Evolutionary conservation across 2,329 filamentous ascomycete species (phyloP).

Genomic region (Penicillium sp.): DNA sequence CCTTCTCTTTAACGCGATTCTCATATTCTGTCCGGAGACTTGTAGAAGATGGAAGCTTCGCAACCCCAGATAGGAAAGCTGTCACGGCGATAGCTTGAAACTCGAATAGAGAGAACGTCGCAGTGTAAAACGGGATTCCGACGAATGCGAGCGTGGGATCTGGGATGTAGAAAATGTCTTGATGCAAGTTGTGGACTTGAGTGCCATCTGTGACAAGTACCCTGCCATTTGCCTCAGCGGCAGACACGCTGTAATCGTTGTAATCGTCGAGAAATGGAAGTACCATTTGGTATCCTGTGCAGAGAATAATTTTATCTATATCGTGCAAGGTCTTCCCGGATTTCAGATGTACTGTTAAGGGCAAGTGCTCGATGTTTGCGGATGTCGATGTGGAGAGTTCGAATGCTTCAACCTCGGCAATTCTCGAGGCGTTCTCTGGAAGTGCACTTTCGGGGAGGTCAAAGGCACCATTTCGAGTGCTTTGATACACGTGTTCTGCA

Average conservation of each 20-base stretch:
- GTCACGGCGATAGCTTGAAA: constrained; percentile 65
- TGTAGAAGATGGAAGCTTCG: constrained; percentile 45
- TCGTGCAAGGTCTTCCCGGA: constrained; percentile 53
- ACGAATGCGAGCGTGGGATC: constrained; percentile 64
- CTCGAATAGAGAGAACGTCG: constrained; percentile 68
- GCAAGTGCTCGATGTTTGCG: constrained; percentile 39
- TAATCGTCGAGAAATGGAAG: constrained; percentile 61
- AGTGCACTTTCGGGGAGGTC: constrained; percentile 56
- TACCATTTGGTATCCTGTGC: constrained; percentile 67
- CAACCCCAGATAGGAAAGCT: constrained; percentile 54
- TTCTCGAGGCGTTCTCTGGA: constrained; percentile 52
- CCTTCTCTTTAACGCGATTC: constrained; percentile 24
- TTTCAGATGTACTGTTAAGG: constrained; percentile 51
- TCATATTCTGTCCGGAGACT: constrained; percentile 38
- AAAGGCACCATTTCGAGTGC: constrained; percentile 59
- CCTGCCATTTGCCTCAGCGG: constrained; percentile 50
- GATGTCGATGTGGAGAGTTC: constrained; percentile 18
- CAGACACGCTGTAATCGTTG: constrained; percentile 45
- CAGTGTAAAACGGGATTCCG: constrained; percentile 63
- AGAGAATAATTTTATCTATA: constrained; percentile 62
- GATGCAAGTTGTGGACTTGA: constrained; percentile 65
- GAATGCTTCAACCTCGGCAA: constrained; percentile 54
- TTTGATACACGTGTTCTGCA: constrained; percentile 51
- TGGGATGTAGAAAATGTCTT: constrained; percentile 68
- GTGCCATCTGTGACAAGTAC: constrained; percentile 63